Conservation (phyloP, 768 basidiomycete genomes). For the Tulasnella sp. region DNA sequence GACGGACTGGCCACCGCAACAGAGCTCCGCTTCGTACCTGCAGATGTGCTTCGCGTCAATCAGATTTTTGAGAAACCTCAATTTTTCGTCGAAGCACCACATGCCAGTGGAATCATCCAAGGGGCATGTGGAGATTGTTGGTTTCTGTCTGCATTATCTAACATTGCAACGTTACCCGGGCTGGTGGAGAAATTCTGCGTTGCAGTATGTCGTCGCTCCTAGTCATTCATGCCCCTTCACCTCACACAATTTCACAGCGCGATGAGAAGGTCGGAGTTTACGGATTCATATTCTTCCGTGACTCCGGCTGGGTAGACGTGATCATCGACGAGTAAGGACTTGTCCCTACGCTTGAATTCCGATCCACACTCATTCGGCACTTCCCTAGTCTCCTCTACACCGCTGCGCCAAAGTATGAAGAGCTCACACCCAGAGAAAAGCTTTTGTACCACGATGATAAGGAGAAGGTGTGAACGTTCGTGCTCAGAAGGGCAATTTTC, state of each 20-base stretch:
- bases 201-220: constrained; percentile 26
- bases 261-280: constrained; percentile 45
- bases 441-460: constrained; percentile 41
- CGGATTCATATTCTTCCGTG: constrained; percentile 46
- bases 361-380: neutral
- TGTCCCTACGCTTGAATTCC: neutral
- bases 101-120: constrained; percentile 37
- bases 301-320: constrained; percentile 39
- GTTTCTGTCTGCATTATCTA: constrained; percentile 41
- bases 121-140: constrained; percentile 43
- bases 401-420: constrained; percentile 41
- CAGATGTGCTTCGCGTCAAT: constrained; percentile 37
- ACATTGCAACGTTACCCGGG: constrained; percentile 34
- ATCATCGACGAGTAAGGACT: constrained; percentile 44
- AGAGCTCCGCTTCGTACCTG: constrained; percentile 23
- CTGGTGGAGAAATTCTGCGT: constrained; percentile 44
- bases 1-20: constrained; percentile 27
- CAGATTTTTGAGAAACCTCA: constrained; percentile 41
- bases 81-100: constrained; percentile 37
- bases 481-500: neutral
- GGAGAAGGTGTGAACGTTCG: constrained; percentile 20
- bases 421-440: constrained; percentile 31
- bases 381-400: constrained; percentile 37
- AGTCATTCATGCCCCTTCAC: neutral
- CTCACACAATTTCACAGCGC: constrained; percentile 29